Evolutionary conservation across 176 grass and related monocot genomes (phyloP).

Genomic region (Phoenix dactylifera): DNA sequence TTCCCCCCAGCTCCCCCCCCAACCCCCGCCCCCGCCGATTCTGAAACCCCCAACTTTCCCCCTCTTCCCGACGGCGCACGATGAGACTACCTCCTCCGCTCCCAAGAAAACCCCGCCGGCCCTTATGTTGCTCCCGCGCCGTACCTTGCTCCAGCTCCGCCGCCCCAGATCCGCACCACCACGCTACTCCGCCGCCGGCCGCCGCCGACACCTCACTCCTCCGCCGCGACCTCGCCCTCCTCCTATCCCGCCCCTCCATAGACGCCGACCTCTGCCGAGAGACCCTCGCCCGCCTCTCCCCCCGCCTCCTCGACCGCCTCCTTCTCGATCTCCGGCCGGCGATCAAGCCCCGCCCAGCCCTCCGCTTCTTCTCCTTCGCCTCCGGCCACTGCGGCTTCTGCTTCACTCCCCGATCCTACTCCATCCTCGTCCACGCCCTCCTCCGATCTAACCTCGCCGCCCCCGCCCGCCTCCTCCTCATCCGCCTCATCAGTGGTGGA

Average conservation of each 20-base stretch:
- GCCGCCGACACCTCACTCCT: slow-evolving; percentile 21
- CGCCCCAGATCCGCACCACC: not conserved
- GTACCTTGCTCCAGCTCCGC: slow-evolving; percentile 18
- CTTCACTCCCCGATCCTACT: slow-evolving; percentile 39
- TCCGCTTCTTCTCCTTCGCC: slow-evolving; percentile 40
- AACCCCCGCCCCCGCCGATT: too few relatives aligned
- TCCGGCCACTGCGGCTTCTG: not conserved
- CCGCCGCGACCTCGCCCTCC: slow-evolving; percentile 23
- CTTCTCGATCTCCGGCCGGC: slow-evolving; percentile 13
- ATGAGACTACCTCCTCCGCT: too few relatives aligned
- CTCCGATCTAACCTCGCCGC: slow-evolving; percentile 32
- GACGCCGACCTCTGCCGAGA: slow-evolving; percentile 17
- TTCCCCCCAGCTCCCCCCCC: too few relatives aligned
- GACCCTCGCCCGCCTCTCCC: slow-evolving; percentile 10
- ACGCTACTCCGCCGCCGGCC: too few relatives aligned
- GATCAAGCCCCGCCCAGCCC: slow-evolving; percentile 23
- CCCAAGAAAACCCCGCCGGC: too few relatives aligned
- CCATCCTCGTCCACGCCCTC: slow-evolving; percentile 33
- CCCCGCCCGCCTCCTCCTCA: slow-evolving; percentile 27
- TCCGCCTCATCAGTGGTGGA: slow-evolving; percentile 8
- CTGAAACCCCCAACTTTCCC: too few relatives aligned
- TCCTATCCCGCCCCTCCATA: slow-evolving; percentile 15
- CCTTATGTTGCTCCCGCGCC: slow-evolving; percentile 24
- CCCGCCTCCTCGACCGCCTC: not conserved
- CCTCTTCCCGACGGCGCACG: too few relatives aligned